phyloP scores from a whole-genome alignment of 208 protist species.

The Wallacemonas sp. region DNA sequence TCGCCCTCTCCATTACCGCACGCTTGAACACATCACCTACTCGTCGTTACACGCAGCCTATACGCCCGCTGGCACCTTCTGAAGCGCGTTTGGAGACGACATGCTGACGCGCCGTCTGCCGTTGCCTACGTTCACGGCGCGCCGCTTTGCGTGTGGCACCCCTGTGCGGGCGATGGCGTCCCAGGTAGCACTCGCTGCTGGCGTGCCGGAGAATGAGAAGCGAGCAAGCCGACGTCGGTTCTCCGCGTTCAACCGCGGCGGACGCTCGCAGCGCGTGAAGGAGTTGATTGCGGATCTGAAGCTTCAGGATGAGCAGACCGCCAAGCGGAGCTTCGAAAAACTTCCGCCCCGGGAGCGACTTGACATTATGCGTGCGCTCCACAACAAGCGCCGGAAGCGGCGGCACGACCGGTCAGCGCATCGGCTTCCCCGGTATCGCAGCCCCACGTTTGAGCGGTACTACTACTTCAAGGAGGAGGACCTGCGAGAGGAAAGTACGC shows the following conservation, averaged over 20 bases:
- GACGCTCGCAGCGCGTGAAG: constrained; percentile 46
- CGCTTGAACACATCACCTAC: no score
- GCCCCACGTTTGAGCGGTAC: constrained; percentile 53
- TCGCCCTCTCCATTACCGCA: no score
- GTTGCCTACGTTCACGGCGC: no score
- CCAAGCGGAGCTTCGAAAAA: constrained; percentile 37
- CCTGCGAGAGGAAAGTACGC: constrained; percentile 69
- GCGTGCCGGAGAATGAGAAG: constrained; percentile 15
- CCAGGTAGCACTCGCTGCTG: background rate
- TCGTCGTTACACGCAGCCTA: no score
- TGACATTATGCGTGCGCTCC: constrained; percentile 61
- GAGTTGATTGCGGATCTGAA: constrained; percentile 60
- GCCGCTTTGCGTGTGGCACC: background rate
- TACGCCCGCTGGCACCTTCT: no score
- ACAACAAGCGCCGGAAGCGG: constrained; percentile 29
- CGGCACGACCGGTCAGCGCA: constrained; percentile 19
- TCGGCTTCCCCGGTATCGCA: constrained; percentile 59
- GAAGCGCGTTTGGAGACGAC: no score
- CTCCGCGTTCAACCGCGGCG: constrained; percentile 60
- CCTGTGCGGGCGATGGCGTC: background rate
- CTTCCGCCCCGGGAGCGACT: constrained; percentile 70
- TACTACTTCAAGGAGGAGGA: constrained; percentile 88
- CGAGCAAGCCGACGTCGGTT: constrained; percentile 58
- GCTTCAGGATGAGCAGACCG: constrained; percentile 26
- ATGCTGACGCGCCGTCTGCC: no score